These are phyloP conservation scores for Colletotrichum euphorbiae DNA, from an alignment of 2,329 filamentous ascomycete genomes.

Conservation along the genomic window DNA sequence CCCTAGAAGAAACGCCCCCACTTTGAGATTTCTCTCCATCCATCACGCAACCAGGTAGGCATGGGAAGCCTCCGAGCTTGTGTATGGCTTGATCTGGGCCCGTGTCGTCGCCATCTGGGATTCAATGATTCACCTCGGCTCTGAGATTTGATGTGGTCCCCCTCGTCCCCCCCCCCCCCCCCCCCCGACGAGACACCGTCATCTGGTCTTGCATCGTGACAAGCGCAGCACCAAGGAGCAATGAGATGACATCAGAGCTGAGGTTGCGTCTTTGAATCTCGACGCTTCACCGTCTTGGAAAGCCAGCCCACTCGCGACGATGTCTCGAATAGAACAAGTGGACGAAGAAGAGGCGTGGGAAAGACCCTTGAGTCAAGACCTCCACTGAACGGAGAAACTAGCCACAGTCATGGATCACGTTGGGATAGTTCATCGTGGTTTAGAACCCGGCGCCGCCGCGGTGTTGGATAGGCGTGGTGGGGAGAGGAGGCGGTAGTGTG, in stretches of 20 bases:
- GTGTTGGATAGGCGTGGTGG: background rate
- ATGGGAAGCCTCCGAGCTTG: background rate
- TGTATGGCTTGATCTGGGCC: background rate
- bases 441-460: conserved; percentile 9
- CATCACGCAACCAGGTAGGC: too few relatives aligned
- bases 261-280: background rate
- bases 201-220: background rate
- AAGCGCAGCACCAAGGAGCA: too few relatives aligned
- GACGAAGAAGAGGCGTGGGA: background rate
- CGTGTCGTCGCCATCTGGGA: background rate
- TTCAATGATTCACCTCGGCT: background rate
- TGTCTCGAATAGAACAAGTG: too few relatives aligned
- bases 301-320: too few relatives aligned
- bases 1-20: background rate
- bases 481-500: background rate
- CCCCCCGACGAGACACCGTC: conserved; percentile 5
- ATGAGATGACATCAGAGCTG: background rate
- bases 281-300: too few relatives aligned
- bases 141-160: too few relatives aligned
- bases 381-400: too few relatives aligned
- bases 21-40: background rate
- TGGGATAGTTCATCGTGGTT: background rate
- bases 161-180: too few relatives aligned
- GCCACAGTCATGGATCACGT: too few relatives aligned
- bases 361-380: background rate